Evolutionary conservation across 805 yeast species (phyloP).

Genomic region (Barnettozyma populi): DNA sequence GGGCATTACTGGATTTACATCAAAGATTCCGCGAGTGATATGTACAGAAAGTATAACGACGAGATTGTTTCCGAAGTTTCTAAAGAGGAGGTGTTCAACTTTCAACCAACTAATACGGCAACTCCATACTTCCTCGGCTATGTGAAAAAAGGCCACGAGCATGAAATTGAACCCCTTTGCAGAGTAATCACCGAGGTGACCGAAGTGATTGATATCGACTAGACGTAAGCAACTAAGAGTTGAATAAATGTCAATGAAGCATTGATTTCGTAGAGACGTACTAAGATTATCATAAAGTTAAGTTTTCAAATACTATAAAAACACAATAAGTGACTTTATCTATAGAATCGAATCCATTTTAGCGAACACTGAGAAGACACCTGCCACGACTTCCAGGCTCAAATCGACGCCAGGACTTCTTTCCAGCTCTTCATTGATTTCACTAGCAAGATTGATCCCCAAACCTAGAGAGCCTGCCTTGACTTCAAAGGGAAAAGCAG

Average conservation of each 20-base stretch:
- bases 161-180: slow-evolving; percentile 60
- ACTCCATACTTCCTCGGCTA: slow-evolving; percentile 92
- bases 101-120: slow-evolving; percentile 66
- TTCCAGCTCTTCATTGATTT: slow-evolving; percentile 40
- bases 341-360: slow-evolving; percentile 86
- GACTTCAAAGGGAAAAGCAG: slow-evolving; percentile 78
- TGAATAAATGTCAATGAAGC: not conserved
- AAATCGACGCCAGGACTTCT: slow-evolving; percentile 43
- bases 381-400: slow-evolving; percentile 85
- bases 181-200: slow-evolving; percentile 28
- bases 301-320: not conserved
- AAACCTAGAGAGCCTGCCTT: slow-evolving; percentile 58
- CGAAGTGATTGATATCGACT: not conserved
- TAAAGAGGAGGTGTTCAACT: slow-evolving; percentile 60
- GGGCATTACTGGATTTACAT: slow-evolving; percentile 98
- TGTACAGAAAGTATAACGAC: slow-evolving; percentile 90
- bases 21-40: slow-evolving; percentile 57
- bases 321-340: slow-evolving; percentile 6
- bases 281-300: not conserved
- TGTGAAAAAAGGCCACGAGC: slow-evolving; percentile 55
- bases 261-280: not conserved
- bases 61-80: slow-evolving; percentile 86
- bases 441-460: slow-evolving; percentile 59
- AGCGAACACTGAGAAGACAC: slow-evolving; percentile 83
- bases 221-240: not conserved